Conservation (phyloP, 345 rosid species). For the Excoecaria agallocha region DNA sequence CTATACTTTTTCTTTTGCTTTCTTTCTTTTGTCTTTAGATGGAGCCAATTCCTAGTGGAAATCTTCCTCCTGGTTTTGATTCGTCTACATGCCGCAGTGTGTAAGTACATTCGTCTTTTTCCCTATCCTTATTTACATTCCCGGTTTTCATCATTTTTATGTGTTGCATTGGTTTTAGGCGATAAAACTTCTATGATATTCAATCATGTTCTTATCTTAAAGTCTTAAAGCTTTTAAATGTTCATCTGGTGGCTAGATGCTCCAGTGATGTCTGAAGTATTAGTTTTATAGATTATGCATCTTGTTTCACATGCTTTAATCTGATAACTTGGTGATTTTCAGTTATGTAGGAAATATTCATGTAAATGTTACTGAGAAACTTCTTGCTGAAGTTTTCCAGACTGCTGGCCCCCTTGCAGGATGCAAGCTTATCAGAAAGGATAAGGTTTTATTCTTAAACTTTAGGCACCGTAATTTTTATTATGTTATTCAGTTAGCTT, state of each 20-base stretch:
- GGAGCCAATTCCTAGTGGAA: constrained; percentile 32
- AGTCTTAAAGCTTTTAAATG: background rate
- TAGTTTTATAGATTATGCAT: background rate
- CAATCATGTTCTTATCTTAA: background rate
- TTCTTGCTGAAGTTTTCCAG: constrained; percentile 35
- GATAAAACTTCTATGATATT: too few species aligned
- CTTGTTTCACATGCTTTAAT: constrained; percentile 1
- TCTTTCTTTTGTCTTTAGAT: background rate
- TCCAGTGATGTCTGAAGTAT: background rate
- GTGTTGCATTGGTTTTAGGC: background rate
- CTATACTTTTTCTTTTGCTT: too few species aligned
- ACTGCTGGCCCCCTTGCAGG: constrained; percentile 33
- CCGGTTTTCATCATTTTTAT: background rate
- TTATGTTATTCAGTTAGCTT: background rate
- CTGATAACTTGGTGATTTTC: constrained; percentile 7
- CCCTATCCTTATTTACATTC: background rate
- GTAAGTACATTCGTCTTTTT: constrained; percentile 15
- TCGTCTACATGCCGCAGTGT: constrained; percentile 31
- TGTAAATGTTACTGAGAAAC: constrained; percentile 32
- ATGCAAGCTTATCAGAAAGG: constrained; percentile 32
- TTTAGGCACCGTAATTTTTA: background rate
- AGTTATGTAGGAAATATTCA: constrained; percentile 38
- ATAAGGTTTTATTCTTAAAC: constrained; percentile 20
- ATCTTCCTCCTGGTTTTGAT: constrained; percentile 34
- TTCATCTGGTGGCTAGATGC: background rate